Evolutionary conservation across 768 basidiomycete genomes (phyloP), one percentile per base, ranked within the genome.

Genomic region (Tylopilus cervinicoccineus): DNA sequence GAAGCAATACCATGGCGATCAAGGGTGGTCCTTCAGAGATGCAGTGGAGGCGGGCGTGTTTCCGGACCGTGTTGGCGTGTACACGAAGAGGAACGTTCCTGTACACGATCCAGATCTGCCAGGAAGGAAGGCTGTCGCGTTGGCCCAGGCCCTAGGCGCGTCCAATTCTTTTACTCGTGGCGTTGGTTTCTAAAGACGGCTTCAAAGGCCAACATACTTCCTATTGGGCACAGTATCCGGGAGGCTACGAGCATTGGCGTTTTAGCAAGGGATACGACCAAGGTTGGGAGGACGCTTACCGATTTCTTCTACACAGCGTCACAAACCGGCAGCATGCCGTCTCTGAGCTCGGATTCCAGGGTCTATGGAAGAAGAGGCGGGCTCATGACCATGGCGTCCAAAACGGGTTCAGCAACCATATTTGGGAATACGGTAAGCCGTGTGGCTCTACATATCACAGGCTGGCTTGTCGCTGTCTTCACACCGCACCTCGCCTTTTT

Each of bases 201-300:
- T 47, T 32, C 52, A n/a, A 34, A 76, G 76, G 44, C 11, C 64
- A 59, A 43, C 75, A 76, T 48, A 62, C 51, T 28, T 54, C 65
- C 22, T 76, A 72, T 57, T 75, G 75, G 75, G 29, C 75, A 0
- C 69, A 74, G 43, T 71, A 78, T 49, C 72, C 75, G 1, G 81
- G 83, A 0, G 63, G 76, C 10, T 84, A 86, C 52, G 75, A 86
- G 47, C 84, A 88, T 50, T 77, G 76, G 66, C 75, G 84, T 5
- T 90, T 90, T 57, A 72, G 67, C 22, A 73, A 79, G 2, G 89
- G 87, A 2, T 90, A 82, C 55, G 29, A 70, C 2, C 68, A 72
- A 43, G 89, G 88, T 1, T 92, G 89, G 89, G 78, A 82, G 22
- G 86, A 84, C 49, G 79, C 79, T 0, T 78, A 79, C 57, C 44